phyloP scores from a whole-genome alignment of 2,329 filamentous ascomycete genomes.

The Xylaria sp. region DNA sequence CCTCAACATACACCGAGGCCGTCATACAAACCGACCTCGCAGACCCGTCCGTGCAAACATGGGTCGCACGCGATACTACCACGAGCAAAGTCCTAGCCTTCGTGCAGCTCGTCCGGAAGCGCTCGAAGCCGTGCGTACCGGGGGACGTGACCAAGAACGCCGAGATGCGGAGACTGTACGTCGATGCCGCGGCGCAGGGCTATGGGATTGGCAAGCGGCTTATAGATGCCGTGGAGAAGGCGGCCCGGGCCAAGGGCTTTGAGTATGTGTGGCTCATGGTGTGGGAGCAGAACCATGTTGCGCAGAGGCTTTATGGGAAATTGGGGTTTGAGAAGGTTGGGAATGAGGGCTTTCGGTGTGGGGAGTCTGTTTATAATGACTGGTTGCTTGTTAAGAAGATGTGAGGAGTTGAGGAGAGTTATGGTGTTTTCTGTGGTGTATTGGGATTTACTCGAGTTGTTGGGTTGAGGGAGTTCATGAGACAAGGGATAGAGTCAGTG shows the following conservation, averaged over 20 bases:
- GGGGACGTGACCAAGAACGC: conserved; percentile 22
- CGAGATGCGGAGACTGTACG: conserved; percentile 29
- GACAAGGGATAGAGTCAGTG: too few species aligned
- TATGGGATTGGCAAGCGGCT: conserved; percentile 28
- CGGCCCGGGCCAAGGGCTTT: conserved; percentile 27
- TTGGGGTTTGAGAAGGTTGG: conserved; percentile 26
- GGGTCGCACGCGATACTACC: conserved; percentile 21
- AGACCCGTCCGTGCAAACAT: conserved; percentile 21
- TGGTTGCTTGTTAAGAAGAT: conserved; percentile 24
- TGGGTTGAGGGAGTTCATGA: too few species aligned
- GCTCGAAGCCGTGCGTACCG: conserved; percentile 20
- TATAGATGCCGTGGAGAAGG: conserved; percentile 23
- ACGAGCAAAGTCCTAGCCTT: conserved; percentile 23
- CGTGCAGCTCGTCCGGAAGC: conserved; percentile 26
- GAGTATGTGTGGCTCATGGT: conserved; percentile 28
- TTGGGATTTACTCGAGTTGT: too few species aligned
- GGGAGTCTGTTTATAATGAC: conserved; percentile 25
- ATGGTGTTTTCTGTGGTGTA: too few species aligned
- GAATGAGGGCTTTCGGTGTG: conserved; percentile 21
- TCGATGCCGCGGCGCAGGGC: conserved; percentile 27
- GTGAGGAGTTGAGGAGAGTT: conserved; percentile 3
- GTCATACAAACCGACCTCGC: conserved; percentile 21
- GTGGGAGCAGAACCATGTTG: conserved; percentile 25
- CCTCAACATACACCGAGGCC: conserved; percentile 22
- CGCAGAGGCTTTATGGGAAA: conserved; percentile 24